Base-by-base conservation (phyloP, 73 alveolate species). In the Tetrahymena elliotti region DNA sequence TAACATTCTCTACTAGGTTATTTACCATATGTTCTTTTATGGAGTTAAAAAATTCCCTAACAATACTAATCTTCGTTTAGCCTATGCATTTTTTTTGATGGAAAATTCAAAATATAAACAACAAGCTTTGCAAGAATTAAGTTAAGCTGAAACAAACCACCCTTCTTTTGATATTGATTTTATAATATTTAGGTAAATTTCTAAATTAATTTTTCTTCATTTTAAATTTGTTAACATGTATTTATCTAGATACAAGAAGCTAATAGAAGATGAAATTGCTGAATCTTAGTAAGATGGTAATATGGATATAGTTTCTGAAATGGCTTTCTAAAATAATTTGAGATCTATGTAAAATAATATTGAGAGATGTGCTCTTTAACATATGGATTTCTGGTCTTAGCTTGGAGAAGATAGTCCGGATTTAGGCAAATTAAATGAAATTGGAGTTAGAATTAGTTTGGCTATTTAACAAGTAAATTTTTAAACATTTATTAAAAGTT, bases 331-430 rank as follows among this genome's bases (percentile, higher is more conserved):
- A 31, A 94, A 88, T 84, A 88, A 94, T 84, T 84, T 94, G 95
- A 94, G 96, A 94, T 88, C 95, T 9, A 84, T 94, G 93, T 52
- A 94, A 92, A 94, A 94, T 94, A 94, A 94, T 52, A 94, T 94
- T 18, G 96, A 94, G 37, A 84, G 96, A 52, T 94, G 95, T 6
- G 93, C 96, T 0, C 52, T 94, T n/a, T 84, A 84, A 92, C 96
- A 94, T 88, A 94, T 94, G 96, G 96, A 94, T 35, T 94, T 94
- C 38, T 94, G 96, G 96, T 94, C 96, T 9, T 88, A 94, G 82
- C 93, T 94, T 39, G 83, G 93, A 33, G 96, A 94, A 52, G 96
- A 94, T n/a, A 34, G 83, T 41, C 96, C 96, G 27, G 96, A 94
- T 94, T 94, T 94, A 52, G 96, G 96, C 33, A 94, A 94, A 52